Evolutionary conservation across 1,139 yeast species (phyloP).

Genomic region (Taiozyma sp.): DNA sequence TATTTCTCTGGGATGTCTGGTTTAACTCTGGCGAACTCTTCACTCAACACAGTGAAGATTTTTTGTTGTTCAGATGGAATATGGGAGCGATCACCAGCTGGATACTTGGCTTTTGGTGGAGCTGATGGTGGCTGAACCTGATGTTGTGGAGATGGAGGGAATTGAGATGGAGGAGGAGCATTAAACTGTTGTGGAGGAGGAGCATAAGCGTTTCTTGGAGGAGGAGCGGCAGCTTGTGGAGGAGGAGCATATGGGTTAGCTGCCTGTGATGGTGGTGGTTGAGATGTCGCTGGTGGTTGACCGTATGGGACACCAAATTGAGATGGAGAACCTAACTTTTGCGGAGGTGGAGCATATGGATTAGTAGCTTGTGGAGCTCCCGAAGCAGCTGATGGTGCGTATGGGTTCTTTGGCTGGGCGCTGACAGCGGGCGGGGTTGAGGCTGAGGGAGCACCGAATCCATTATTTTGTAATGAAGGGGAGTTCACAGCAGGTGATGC

Average conservation of each 20-base stretch:
- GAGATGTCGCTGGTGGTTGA: conserved; percentile 25
- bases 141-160: conserved; percentile 5
- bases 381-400: conserved; percentile 28
- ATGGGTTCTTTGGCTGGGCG: conserved; percentile 28
- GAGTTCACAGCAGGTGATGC: conserved; percentile 13
- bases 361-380: conserved; percentile 11
- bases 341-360: conserved; percentile 4
- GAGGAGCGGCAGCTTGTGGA: conserved; percentile 5
- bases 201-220: conserved; percentile 1
- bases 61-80: conserved; percentile 56
- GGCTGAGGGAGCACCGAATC: background rate
- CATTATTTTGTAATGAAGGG: conserved; percentile 13
- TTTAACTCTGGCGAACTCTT: conserved; percentile 55
- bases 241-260: conserved; percentile 14
- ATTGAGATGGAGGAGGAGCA: conserved; percentile 10
- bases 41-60: conserved; percentile 52
- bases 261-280: conserved; percentile 7
- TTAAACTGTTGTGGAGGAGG: conserved; percentile 22
- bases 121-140: conserved; percentile 1
- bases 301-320: conserved; percentile 36
- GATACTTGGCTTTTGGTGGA: conserved; percentile 37
- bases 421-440: conserved; percentile 19
- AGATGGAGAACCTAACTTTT: conserved; percentile 3
- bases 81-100: conserved; percentile 69
- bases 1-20: conserved; percentile 78